Evolutionary conservation across 352 stramenopile species (phyloP).

Genomic region (Globisporangium camurandrum): DNA sequence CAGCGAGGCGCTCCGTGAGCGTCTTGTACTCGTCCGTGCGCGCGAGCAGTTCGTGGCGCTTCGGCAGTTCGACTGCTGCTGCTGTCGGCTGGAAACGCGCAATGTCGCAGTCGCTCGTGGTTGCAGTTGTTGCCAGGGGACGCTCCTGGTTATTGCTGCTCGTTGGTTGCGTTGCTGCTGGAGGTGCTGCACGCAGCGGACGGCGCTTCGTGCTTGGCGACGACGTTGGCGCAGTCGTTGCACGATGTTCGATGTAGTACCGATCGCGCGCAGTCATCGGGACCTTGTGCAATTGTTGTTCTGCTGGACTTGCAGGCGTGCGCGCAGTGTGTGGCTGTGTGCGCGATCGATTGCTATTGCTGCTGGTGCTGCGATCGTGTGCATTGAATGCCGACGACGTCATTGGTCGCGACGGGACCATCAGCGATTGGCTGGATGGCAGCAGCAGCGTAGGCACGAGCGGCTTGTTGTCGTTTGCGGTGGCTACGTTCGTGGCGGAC

Average conservation of each 20-base stretch:
- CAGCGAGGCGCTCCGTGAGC: constrained; percentile 49
- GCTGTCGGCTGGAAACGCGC: constrained; percentile 1
- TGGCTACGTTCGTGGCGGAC: too few relatives aligned
- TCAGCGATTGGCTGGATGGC: constrained; percentile 22
- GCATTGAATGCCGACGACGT: constrained; percentile 21
- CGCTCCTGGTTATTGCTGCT: neutral
- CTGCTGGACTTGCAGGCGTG: too few relatives aligned
- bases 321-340: too few relatives aligned
- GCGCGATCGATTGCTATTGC: constrained; percentile 4
- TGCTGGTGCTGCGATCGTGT: constrained; percentile 4
- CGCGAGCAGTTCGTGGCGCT: constrained; percentile 37
- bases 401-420: constrained; percentile 42
- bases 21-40: constrained; percentile 42
- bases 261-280: constrained; percentile 50
- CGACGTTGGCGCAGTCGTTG: constrained; percentile 23
- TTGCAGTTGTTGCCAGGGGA: neutral
- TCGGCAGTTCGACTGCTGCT: constrained; percentile 7
- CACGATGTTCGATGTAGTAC: constrained; percentile 53
- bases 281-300: too few relatives aligned
- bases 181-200: neutral
- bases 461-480: constrained; percentile 18
- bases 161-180: neutral
- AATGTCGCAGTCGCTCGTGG: neutral
- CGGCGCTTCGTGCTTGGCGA: constrained; percentile 8
- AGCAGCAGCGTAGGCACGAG: constrained; percentile 23